Conservation (phyloP, 768 basidiomycete genomes). For the Flagelloscypha sp. region DNA sequence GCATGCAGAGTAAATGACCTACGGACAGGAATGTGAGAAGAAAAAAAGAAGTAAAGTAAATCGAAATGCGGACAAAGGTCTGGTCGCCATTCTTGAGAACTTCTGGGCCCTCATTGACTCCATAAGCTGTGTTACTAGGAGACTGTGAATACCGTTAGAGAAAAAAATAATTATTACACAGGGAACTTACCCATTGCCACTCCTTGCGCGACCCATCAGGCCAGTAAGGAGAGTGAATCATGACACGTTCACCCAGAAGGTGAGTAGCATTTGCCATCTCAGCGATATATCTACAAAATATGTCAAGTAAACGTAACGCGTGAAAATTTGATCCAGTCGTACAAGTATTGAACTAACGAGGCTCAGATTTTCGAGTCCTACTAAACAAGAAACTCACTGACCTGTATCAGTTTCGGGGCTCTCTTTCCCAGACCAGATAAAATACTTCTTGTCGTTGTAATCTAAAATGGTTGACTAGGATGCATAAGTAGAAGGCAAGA, state of each 20-base stretch:
- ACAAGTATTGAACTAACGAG: constrained; percentile 11
- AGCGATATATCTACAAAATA: constrained; percentile 4
- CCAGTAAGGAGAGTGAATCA: constrained; percentile 9
- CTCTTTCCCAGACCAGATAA: constrained; percentile 9
- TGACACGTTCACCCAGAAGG: constrained; percentile 1
- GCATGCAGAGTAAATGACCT: not conserved
- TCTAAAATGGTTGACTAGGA: too few species aligned
- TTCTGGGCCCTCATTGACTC: constrained; percentile 7
- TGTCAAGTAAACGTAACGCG: not conserved
- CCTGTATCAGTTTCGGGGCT: constrained; percentile 3
- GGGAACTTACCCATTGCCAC: constrained; percentile 8
- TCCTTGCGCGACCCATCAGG: constrained; percentile 5
- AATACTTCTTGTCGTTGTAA: constrained; percentile 7
- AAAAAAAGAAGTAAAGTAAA: constrained; percentile 5
- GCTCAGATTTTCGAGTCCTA: too few species aligned
- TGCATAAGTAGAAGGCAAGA: too few species aligned
- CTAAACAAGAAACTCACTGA: too few species aligned
- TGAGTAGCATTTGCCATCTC: constrained; percentile 7
- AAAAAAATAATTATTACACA: not conserved
- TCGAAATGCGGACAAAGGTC: constrained; percentile 5
- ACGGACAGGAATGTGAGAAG: constrained; percentile 6
- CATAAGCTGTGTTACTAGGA: constrained; percentile 4
- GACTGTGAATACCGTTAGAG: not conserved
- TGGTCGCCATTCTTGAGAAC: constrained; percentile 3
- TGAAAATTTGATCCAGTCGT: not conserved